Percentiles rank a stretch among this genome's conserved stretches.
phyloP scores from a whole-genome alignment of 2,329 filamentous ascomycete genomes.

The Immersiporthe knoxdaviesiana region DNA sequence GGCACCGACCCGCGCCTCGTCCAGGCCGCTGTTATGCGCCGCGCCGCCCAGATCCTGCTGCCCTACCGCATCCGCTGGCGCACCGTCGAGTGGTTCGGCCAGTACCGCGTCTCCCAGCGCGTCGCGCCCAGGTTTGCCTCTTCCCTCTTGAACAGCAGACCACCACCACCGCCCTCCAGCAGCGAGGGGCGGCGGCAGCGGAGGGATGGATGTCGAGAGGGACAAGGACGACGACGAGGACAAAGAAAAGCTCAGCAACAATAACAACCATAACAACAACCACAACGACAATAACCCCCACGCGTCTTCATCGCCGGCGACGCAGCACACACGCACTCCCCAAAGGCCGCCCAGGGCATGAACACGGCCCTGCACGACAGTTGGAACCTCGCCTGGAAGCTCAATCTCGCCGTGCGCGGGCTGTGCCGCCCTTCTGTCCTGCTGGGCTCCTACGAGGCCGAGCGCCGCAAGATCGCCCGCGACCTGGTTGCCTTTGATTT shows the following conservation, averaged over 20 bases:
- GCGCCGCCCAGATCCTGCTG: slow-evolving; percentile 63
- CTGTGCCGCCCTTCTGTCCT: slow-evolving; percentile 55
- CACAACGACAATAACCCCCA: slow-evolving; percentile 30
- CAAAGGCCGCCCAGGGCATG: slow-evolving; percentile 71
- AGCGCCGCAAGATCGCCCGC: slow-evolving; percentile 64
- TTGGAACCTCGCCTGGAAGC: slow-evolving; percentile 62
- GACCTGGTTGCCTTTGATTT: slow-evolving; percentile 64
- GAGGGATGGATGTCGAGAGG: neutral
- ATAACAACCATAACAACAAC: neutral
- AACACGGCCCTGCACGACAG: slow-evolving; percentile 66
- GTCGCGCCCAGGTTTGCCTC: slow-evolving; percentile 72
- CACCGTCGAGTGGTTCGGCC: slow-evolving; percentile 71
- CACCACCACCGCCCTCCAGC: neutral
- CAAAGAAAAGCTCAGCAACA: no score
- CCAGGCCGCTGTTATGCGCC: slow-evolving; percentile 69
- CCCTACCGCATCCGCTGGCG: slow-evolving; percentile 62
- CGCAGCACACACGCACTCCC: slow-evolving; percentile 72
- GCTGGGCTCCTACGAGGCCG: slow-evolving; percentile 64
- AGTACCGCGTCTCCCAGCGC: slow-evolving; percentile 72
- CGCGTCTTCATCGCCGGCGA: slow-evolving; percentile 73
- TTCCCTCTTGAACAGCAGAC: neutral
- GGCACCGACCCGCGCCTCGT: slow-evolving; percentile 46
- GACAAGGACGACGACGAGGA: neutral
- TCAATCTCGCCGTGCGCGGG: slow-evolving; percentile 57
- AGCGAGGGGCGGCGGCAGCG: no score